Evolutionary conservation across 129 eudicot species (phyloP).

Genomic region (Pulicaria dysenterica): DNA sequence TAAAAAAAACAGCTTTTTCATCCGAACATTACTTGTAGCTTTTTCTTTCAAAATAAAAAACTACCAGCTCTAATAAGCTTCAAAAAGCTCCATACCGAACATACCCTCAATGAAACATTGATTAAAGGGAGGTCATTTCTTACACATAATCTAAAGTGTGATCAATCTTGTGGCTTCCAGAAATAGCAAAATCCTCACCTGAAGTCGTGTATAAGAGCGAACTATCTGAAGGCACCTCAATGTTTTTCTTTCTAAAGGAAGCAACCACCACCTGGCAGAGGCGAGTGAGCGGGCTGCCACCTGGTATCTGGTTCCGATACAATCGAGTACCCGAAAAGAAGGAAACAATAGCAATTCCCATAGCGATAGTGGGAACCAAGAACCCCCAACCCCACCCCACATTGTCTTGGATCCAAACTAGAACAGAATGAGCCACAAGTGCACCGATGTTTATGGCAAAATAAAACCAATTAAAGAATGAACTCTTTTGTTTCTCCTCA

Average conservation of each 20-base stretch:
- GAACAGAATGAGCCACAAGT: constrained; percentile 53
- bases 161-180: constrained; percentile 54
- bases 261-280: constrained; percentile 70
- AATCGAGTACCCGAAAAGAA: constrained; percentile 56
- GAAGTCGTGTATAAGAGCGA: constrained; percentile 47
- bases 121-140: not conserved
- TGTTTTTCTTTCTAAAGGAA: constrained; percentile 45
- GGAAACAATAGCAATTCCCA: constrained; percentile 53
- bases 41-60: too few relatives aligned
- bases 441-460: constrained; percentile 61
- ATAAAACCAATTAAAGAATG: constrained; percentile 71
- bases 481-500: constrained; percentile 54
- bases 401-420: constrained; percentile 70
- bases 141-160: constrained; percentile 61
- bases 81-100: too few relatives aligned
- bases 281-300: constrained; percentile 65
- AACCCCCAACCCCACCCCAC: constrained; percentile 81
- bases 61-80: too few relatives aligned
- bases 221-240: constrained; percentile 53
- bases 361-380: constrained; percentile 54
- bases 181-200: constrained; percentile 38
- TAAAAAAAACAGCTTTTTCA: too few relatives aligned
- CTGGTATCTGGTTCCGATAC: constrained; percentile 64
- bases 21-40: too few relatives aligned
- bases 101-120: not conserved